Conservation (phyloP, 1,284 basidiomycete genomes). For the Cutaneotrichosporon spelunceum region DNA sequence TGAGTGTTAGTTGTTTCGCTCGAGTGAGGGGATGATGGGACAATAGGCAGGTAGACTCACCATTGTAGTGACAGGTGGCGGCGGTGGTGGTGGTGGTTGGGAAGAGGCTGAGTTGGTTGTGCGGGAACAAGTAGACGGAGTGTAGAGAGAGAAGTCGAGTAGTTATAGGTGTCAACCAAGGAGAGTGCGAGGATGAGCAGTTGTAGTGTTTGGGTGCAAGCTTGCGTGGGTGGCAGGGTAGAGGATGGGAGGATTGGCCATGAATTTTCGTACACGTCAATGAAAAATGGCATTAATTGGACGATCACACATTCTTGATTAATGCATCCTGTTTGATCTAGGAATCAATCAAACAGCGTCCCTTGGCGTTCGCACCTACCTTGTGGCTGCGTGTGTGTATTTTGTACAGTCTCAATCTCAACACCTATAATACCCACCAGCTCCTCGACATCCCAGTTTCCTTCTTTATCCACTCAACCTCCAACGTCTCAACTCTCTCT, state of each 20-base stretch:
- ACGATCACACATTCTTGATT: neutral
- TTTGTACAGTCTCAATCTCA: neutral
- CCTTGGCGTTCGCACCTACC: too few relatives aligned
- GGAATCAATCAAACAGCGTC: too few relatives aligned
- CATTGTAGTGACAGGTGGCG: constrained; percentile 32
- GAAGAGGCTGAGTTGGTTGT: constrained; percentile 5
- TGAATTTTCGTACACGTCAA: neutral
- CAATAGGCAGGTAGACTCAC: constrained; percentile 12
- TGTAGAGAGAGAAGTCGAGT: neutral
- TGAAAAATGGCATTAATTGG: neutral
- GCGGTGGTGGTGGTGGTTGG: constrained; percentile 22
- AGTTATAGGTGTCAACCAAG: neutral
- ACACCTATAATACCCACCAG: neutral
- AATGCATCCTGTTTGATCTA: neutral
- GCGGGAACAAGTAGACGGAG: neutral
- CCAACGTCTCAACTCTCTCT: constrained; percentile 2
- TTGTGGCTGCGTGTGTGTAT: too few relatives aligned
- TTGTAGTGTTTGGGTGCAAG: neutral
- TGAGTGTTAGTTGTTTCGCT: constrained; percentile 16
- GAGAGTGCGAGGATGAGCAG: neutral
- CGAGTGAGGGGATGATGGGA: neutral
- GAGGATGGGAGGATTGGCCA: neutral
- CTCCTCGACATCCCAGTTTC: neutral
- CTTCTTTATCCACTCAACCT: neutral
- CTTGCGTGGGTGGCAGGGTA: neutral